phyloP scores from a whole-genome alignment of 1,284 basidiomycete genomes.

The Rhodotorula sp. region DNA sequence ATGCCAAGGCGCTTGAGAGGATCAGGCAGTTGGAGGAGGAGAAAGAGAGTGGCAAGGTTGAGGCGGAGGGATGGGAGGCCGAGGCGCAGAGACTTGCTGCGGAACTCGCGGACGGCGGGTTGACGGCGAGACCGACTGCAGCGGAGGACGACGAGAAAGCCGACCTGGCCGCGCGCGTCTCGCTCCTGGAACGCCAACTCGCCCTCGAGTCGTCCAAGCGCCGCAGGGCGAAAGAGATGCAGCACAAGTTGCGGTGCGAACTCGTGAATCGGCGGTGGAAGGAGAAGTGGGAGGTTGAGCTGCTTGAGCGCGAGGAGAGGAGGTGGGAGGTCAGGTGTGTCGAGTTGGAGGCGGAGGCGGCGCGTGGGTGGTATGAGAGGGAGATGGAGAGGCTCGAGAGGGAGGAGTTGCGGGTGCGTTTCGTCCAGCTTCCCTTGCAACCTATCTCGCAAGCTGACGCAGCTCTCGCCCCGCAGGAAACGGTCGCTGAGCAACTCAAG shows the following conservation, averaged over 20 bases:
- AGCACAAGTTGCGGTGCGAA: conserved; percentile 32
- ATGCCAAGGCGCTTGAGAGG: conserved; percentile 1
- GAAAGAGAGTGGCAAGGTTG: conserved; percentile 1
- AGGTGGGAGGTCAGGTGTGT: conserved; percentile 26
- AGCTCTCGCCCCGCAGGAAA: neutral
- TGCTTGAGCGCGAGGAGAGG: conserved; percentile 37
- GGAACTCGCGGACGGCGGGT: conserved; percentile 12
- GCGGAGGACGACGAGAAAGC: neutral
- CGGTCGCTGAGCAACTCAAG: neutral
- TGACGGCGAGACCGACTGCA: neutral
- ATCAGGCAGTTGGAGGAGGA: conserved; percentile 19
- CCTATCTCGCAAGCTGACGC: neutral
- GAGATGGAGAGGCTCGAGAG: conserved; percentile 20
- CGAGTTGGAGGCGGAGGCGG: conserved; percentile 18
- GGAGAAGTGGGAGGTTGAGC: conserved; percentile 38
- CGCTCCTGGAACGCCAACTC: neutral
- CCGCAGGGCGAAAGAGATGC: conserved; percentile 25
- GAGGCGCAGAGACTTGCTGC: conserved; percentile 25
- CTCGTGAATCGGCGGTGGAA: conserved; percentile 32
- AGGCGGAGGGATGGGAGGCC: conserved; percentile 39
- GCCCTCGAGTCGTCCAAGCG: conserved; percentile 19
- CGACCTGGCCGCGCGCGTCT: neutral
- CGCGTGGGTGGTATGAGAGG: conserved; percentile 7
- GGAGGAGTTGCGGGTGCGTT: conserved; percentile 35
- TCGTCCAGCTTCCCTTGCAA: too few relatives aligned